These are phyloP conservation scores for Cercospora sp. DNA, from an alignment of 2,329 filamentous ascomycete genomes.

Conservation along the genomic window DNA sequence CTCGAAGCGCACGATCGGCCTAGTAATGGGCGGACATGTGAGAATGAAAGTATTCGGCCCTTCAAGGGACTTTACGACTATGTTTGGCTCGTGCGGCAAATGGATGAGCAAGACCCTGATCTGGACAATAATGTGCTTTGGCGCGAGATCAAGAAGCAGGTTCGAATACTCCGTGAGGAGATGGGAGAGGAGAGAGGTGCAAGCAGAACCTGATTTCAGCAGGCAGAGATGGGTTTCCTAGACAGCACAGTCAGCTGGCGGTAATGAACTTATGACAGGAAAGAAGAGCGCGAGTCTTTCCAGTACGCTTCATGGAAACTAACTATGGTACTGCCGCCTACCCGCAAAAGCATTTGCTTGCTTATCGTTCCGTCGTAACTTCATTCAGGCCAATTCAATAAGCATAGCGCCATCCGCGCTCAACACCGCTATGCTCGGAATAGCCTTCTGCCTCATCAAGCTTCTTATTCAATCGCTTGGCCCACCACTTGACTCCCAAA, in stretches of 20 bases:
- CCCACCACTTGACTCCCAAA: conserved; percentile 31
- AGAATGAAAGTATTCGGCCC: conserved; percentile 26
- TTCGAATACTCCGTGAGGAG: conserved; percentile 61
- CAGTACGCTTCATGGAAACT: neutral
- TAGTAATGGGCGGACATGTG: conserved; percentile 27
- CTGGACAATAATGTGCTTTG: conserved; percentile 58
- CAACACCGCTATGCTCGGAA: conserved; percentile 34
- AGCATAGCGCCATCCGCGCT: conserved; percentile 36
- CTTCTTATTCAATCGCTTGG: conserved; percentile 34
- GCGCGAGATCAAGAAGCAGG: conserved; percentile 64
- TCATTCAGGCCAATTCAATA: conserved; percentile 15
- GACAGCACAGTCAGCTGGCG: neutral
- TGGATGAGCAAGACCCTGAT: conserved; percentile 44
- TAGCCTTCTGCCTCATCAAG: conserved; percentile 32
- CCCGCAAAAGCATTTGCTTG: neutral
- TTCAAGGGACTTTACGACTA: conserved; percentile 36
- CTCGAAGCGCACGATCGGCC: conserved; percentile 29
- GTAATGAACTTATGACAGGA: neutral
- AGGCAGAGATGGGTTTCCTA: neutral
- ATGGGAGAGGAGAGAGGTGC: conserved; percentile 45
- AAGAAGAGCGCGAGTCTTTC: neutral
- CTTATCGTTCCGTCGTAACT: neutral
- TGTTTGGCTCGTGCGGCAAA: conserved; percentile 31
- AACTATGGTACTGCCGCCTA: neutral
- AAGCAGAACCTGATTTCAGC: conserved; percentile 6